Conservation (phyloP, 768 basidiomycete species). For the Mycena belliarum region DNA sequence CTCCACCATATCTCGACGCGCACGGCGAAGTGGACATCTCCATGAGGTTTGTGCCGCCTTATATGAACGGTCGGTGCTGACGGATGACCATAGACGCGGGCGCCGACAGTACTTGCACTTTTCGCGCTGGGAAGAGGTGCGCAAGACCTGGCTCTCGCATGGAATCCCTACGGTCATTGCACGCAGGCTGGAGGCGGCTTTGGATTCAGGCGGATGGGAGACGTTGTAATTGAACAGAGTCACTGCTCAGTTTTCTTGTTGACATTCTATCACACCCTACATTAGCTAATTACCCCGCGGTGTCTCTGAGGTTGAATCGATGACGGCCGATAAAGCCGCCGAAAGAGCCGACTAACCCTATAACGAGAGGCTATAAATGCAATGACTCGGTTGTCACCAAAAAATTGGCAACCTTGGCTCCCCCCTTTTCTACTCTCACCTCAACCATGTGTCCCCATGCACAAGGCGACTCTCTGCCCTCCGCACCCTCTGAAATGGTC, state of each 20-base stretch:
- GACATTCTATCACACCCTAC: too few relatives aligned
- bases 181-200: constrained; percentile 80
- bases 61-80: not conserved
- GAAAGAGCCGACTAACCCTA: not conserved
- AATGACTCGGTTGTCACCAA: not conserved
- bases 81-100: constrained; percentile 59
- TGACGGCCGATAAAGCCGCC: constrained; percentile 10
- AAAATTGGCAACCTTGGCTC: constrained; percentile 1
- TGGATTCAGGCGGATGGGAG: constrained; percentile 44
- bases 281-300: too few relatives aligned
- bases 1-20: constrained; percentile 89
- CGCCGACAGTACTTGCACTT: constrained; percentile 85
- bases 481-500: constrained; percentile 67
- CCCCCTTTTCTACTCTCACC: not conserved
- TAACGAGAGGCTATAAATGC: constrained; percentile 2
- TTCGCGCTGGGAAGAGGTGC: constrained; percentile 87
- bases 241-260: too few relatives aligned
- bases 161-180: constrained; percentile 89
- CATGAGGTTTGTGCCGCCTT: constrained; percentile 64
- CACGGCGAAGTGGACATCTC: constrained; percentile 93
- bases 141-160: constrained; percentile 89
- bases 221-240: too few relatives aligned
- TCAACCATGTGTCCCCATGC: constrained; percentile 65
- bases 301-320: too few relatives aligned
- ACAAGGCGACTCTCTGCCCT: constrained; percentile 49